Evolutionary conservation across 164 flowering plant species (phyloP).

Genomic region (Magnolia kwangsiensis): DNA sequence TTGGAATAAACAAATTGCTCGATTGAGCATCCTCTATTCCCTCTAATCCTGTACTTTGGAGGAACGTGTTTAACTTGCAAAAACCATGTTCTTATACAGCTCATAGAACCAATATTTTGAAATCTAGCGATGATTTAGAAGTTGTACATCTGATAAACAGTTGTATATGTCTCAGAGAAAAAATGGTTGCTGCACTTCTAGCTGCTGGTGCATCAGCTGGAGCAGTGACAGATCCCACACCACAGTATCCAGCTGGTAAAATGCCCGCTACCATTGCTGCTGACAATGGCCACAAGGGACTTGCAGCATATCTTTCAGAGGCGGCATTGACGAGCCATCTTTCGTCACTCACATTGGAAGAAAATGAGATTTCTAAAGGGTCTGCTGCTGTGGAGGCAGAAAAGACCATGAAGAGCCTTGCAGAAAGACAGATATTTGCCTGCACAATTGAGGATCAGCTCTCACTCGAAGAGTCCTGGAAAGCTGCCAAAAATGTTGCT

Average conservation of each 20-base stretch:
- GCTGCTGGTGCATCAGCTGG: constrained; percentile 92
- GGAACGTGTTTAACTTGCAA: background rate
- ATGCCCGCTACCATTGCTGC: constrained; percentile 81
- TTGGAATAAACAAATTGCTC: background rate
- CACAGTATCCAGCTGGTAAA: constrained; percentile 68
- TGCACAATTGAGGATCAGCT: constrained; percentile 47
- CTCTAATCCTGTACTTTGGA: background rate
- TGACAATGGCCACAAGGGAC: constrained; percentile 69
- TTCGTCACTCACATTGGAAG: constrained; percentile 70
- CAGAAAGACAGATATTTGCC: constrained; percentile 21
- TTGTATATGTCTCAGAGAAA: constrained; percentile 53
- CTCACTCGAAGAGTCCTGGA: constrained; percentile 63
- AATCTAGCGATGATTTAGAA: background rate
- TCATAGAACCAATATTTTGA: background rate
- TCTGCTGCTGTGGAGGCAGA: constrained; percentile 80
- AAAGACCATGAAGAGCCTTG: constrained; percentile 47
- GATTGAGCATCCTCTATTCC: background rate
- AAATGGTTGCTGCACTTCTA: constrained; percentile 87
- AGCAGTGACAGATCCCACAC: constrained; percentile 86
- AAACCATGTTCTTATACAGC: background rate
- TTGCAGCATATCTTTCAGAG: constrained; percentile 97
- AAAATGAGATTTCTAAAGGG: constrained; percentile 68
- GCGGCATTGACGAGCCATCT: constrained; percentile 81
- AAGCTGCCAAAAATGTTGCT: constrained; percentile 84
- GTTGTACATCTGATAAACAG: background rate